Percentiles rank a stretch among this genome's conserved stretches.
Conservation (phyloP, 2,329 filamentous ascomycete species). For the Cordyceps cicadae region DNA sequence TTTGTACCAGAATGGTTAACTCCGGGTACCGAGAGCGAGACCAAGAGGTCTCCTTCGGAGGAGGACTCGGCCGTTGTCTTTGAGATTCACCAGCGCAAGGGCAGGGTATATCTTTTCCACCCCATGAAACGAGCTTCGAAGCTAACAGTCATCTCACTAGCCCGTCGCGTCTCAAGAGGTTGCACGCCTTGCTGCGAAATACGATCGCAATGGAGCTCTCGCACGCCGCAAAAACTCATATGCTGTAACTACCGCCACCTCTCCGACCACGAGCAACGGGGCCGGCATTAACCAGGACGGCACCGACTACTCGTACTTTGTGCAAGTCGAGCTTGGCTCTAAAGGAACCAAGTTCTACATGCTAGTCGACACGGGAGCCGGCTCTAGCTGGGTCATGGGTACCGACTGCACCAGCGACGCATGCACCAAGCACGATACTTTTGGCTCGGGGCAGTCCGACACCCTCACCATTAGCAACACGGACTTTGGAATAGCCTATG, state of each 20-base stretch:
- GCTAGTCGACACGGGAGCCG: constrained; percentile 58
- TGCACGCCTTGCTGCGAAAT: constrained; percentile 32
- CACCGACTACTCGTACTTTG: constrained; percentile 58
- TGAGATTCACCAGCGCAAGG: constrained; percentile 31
- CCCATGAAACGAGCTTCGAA: neutral
- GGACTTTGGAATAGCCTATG: constrained; percentile 63
- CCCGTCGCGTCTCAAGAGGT: constrained; percentile 26
- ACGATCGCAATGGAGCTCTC: constrained; percentile 18
- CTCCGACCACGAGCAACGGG: constrained; percentile 38
- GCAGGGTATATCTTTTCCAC: constrained; percentile 20
- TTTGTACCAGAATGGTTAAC: constrained; percentile 32
- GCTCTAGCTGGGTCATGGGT: constrained; percentile 79
- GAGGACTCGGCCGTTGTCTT: constrained; percentile 27
- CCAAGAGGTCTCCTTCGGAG: constrained; percentile 17
- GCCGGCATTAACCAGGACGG: constrained; percentile 56
- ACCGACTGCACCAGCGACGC: constrained; percentile 56
- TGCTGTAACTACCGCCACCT: constrained; percentile 36
- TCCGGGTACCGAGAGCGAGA: constrained; percentile 17
- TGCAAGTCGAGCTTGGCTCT: constrained; percentile 49
- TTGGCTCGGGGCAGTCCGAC: constrained; percentile 57
- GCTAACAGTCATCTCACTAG: constrained; percentile 19
- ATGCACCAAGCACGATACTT: constrained; percentile 62
- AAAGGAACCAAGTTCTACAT: constrained; percentile 46
- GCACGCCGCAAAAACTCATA: constrained; percentile 35
- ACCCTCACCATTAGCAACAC: constrained; percentile 47